Base-by-base conservation (phyloP, 2,329 filamentous ascomycete species). In the Talaromyces rugulosus region DNA sequence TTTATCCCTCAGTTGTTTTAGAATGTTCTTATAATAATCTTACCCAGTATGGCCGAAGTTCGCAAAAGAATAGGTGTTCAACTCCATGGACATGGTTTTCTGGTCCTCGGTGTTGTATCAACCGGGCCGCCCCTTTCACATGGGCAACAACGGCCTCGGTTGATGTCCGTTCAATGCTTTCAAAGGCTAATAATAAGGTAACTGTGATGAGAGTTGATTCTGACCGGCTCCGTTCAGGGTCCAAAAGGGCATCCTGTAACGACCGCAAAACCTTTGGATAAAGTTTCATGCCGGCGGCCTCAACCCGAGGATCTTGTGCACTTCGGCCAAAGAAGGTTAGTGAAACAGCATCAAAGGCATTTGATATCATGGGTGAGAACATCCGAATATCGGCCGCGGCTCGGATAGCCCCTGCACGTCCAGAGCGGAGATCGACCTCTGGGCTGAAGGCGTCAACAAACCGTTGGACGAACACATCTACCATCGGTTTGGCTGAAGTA, bases 371-470 rank as follows among this genome's bases (percentile, higher is more conserved):
- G 2, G 75, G 74, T 0, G 74, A 76, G 42, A 76, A 77, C 73
- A 77, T 76, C 56, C 75, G 73, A 53, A 77, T 76, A 14, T 67
- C 71, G 0, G 75, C 75, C 4, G 74, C 75, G 12, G 71, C 70
- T 36, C 75, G 71, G 18, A 77, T 57, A 16, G 75, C 74, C 23
- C 73, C 74, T 4, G 75, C 74, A 23, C 69, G 70, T 4, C 75
- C 75, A 4, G 71, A 67, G 33, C 72, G 75, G 1, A 65, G 57
- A 51, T 75, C 71, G 4, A 77, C 74, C 44, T 75, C 64, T 1
- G 75, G 75, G 58, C 74, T 76, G 42, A 77, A 77, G 5, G 74
- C 75, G 59, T 77, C 75, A 7, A 77, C 69, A 34, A 77, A 77
- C 4, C 74, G 74, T 56, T 74, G 72, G 12, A 77, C 71, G 58